phyloP scores from a whole-genome alignment of 83 land plant species.

The Diphasiastrum complanatum region DNA sequence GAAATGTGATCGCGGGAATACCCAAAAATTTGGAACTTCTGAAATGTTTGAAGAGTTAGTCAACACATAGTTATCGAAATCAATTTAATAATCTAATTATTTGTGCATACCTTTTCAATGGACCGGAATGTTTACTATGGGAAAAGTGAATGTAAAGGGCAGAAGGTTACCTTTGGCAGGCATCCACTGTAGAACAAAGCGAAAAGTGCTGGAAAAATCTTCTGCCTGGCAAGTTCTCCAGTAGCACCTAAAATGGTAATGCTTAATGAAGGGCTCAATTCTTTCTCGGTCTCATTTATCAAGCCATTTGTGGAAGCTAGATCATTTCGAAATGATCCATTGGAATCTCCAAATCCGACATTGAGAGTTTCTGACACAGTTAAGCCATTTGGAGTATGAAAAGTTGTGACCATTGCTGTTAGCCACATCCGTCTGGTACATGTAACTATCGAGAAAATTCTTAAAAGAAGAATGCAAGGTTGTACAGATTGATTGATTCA shows the following conservation, averaged over 20 bases:
- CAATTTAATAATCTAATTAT: background rate
- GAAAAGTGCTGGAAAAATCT: constrained; percentile 70
- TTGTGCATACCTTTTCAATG: too few species aligned
- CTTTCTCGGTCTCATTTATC: constrained; percentile 14
- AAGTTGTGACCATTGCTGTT: too few species aligned
- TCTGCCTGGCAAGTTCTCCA: constrained; percentile 64
- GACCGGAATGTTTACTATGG: too few species aligned
- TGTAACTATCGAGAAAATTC: too few species aligned
- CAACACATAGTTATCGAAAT: background rate
- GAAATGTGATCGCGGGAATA: constrained; percentile 56
- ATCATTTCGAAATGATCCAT: too few species aligned
- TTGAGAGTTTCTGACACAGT: too few species aligned
- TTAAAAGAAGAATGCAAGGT: too few species aligned
- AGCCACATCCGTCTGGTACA: too few species aligned
- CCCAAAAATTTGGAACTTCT: constrained; percentile 57
- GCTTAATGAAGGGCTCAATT: constrained; percentile 34
- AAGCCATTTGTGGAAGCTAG: background rate
- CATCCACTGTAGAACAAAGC: constrained; percentile 54
- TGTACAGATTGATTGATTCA: too few species aligned
- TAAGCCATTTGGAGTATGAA: too few species aligned
- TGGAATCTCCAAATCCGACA: too few species aligned
- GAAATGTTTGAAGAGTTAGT: constrained; percentile 4
- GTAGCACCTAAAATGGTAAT: constrained; percentile 68
- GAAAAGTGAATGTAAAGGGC: too few species aligned
- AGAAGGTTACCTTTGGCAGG: constrained; percentile 53